Conservation (phyloP, 108 stramenopile species). For the Chaetoceros tenuissimus region DNA sequence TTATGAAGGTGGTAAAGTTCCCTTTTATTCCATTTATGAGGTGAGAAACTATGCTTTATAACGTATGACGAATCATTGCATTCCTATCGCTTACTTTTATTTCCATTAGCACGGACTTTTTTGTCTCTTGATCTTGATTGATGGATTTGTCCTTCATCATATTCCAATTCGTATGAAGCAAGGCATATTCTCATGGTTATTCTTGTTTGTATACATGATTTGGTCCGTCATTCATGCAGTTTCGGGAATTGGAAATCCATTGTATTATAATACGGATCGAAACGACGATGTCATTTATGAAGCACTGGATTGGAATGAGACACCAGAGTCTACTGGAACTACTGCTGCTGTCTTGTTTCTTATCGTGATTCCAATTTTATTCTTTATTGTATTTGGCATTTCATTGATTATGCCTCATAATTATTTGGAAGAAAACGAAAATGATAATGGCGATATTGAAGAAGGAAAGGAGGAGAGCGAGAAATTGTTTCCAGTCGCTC, state of each 20-base stretch:
- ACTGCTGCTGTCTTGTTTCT: slow-evolving; percentile 10
- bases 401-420: slow-evolving; percentile 3
- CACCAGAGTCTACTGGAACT: slow-evolving; percentile 6
- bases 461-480: no score
- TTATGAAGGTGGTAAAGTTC: not conserved
- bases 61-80: no score
- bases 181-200: slow-evolving; percentile 16
- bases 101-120: slow-evolving; percentile 4
- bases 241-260: slow-evolving; percentile 25
- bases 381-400: slow-evolving; percentile 14
- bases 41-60: no score
- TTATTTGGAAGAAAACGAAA: no score
- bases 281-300: slow-evolving; percentile 34
- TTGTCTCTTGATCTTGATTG: slow-evolving; percentile 9
- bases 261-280: slow-evolving; percentile 10
- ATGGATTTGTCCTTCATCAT: slow-evolving; percentile 14
- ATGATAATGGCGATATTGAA: no score
- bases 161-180: slow-evolving; percentile 31
- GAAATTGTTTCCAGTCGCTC: no score
- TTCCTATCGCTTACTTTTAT: not conserved
- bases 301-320: slow-evolving; percentile 22
- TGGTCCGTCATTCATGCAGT: slow-evolving; percentile 25
- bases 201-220: slow-evolving; percentile 12
- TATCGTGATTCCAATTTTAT: slow-evolving; percentile 20
- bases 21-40: no score